Conservation (phyloP, 257 asterid species). For the Nyctanthes arbortristis region DNA sequence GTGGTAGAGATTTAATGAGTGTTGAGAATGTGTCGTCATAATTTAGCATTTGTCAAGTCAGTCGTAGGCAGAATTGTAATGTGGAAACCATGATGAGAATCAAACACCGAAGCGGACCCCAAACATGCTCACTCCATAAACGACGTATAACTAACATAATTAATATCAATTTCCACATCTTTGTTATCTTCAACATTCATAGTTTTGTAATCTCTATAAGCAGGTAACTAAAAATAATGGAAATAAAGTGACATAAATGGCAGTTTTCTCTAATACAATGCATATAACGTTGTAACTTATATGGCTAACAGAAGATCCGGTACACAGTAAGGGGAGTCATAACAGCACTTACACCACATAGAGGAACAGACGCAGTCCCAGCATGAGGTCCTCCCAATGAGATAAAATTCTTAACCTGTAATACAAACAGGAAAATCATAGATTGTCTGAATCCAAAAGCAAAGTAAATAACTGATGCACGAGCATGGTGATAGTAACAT, state of each 20-base stretch:
- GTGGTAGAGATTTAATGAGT: too few relatives aligned
- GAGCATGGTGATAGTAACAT: background rate
- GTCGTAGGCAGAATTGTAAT: too few relatives aligned
- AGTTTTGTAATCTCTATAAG: too few relatives aligned
- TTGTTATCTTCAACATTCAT: too few relatives aligned
- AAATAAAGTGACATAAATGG: background rate
- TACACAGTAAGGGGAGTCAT: conserved; percentile 5
- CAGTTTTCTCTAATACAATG: background rate
- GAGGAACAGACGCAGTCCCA: conserved; percentile 97
- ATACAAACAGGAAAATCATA: background rate
- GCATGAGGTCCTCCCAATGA: conserved; percentile 98
- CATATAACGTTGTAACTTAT: background rate
- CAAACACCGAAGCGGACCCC: too few relatives aligned
- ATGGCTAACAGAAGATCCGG: background rate
- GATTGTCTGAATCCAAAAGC: conserved; percentile 5
- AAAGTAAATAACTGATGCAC: conserved; percentile 14
- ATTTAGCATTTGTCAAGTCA: too few relatives aligned
- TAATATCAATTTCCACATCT: too few relatives aligned
- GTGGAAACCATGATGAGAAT: too few relatives aligned
- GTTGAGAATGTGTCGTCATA: too few relatives aligned
- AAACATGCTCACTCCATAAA: too few relatives aligned
- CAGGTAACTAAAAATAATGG: too few relatives aligned
- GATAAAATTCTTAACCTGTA: conserved; percentile 77
- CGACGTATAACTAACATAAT: too few relatives aligned
- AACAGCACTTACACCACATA: conserved; percentile 81